Evolutionary conservation across 1,284 basidiomycete species (phyloP).

Genomic region (Thecaphora thlaspeos): DNA sequence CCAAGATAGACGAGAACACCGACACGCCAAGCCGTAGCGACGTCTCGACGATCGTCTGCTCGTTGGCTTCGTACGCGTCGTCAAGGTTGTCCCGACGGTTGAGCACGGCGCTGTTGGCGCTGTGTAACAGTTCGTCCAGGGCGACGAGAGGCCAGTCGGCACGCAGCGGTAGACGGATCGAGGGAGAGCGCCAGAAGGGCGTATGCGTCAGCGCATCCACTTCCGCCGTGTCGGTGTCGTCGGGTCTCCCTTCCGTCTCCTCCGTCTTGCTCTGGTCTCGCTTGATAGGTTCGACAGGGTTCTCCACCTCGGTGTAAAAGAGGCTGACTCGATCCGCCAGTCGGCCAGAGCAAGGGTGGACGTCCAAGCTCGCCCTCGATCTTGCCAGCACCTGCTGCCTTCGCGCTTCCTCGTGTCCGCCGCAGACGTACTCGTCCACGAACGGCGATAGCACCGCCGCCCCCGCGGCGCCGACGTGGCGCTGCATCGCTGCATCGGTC

Average conservation of each 20-base stretch:
- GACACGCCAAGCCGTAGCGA: slow-evolving; percentile 66
- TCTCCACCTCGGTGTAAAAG: no score
- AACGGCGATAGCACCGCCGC: background rate
- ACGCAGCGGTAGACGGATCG: slow-evolving; percentile 67
- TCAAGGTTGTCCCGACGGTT: slow-evolving; percentile 72
- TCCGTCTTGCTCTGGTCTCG: slow-evolving; percentile 27
- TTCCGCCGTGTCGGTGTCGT: slow-evolving; percentile 18
- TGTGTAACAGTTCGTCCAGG: slow-evolving; percentile 72
- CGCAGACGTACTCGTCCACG: slow-evolving; percentile 1
- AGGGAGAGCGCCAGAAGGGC: slow-evolving; percentile 59
- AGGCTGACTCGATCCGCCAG: no score
- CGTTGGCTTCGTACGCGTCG: slow-evolving; percentile 73
- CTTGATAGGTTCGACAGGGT: background rate
- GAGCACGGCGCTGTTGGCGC: slow-evolving; percentile 43
- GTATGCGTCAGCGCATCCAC: slow-evolving; percentile 44
- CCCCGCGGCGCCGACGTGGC: background rate
- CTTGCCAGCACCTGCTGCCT: background rate
- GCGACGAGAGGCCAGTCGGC: slow-evolving; percentile 74
- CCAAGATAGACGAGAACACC: slow-evolving; percentile 22
- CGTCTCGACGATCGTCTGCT: slow-evolving; percentile 73
- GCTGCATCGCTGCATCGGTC: background rate
- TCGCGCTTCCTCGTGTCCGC: background rate
- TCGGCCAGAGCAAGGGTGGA: background rate
- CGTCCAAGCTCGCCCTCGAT: background rate
- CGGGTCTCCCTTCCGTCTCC: slow-evolving; percentile 49